Evolutionary conservation across 352 stramenopile species (phyloP), one percentile per base, ranked within the genome.

Genomic region (Phytophthora capsici): DNA sequence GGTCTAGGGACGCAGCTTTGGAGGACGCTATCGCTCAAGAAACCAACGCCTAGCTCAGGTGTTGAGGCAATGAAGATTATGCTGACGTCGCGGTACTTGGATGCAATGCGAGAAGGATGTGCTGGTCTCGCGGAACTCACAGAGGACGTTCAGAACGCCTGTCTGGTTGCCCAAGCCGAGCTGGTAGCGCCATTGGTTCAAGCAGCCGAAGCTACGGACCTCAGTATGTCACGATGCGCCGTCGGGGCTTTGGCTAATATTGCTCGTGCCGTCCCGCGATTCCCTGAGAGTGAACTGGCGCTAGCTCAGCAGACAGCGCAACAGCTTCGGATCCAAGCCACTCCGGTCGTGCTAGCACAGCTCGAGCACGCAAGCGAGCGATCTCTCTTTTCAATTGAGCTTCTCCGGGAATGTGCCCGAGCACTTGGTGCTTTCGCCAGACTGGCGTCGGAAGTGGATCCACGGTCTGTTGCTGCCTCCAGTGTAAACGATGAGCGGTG

Each of bases 41-140:
- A 73, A 22, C 69, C 69, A 13, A 87, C 79, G 19, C 80, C 82
- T 8, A 79, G 57, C 34, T 94, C 86, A 6, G 86, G 86, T 36
- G 78, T 93, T 8, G 83, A 93, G 30, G 84, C 84, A 19, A 91
- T 94, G 81, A 91, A 91, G 66, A 90, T 93, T 51, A 94, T 94
- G 86, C 60, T 94, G 19, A 90, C 83, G 8, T 93, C 84, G 25
- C 79, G 79, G 44, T 91, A 79, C 45, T 41, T 82, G 10, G 86
- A 94, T 37, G 81, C 77, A 9, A 88, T 92, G 68, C 80, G 81
- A 3, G 86, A 94, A 77, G 86, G 82, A 25, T 94, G 84, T 62
- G 69, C 83, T 4, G 84, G 77, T 0, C 78, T 94, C 22, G 86
- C 86, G 0, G 79, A 86, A 41, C 80, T 93, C 52, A 93, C 86